Base-by-base conservation (phyloP, 768 basidiomycete species). In the Piloderma croceum region DNA sequence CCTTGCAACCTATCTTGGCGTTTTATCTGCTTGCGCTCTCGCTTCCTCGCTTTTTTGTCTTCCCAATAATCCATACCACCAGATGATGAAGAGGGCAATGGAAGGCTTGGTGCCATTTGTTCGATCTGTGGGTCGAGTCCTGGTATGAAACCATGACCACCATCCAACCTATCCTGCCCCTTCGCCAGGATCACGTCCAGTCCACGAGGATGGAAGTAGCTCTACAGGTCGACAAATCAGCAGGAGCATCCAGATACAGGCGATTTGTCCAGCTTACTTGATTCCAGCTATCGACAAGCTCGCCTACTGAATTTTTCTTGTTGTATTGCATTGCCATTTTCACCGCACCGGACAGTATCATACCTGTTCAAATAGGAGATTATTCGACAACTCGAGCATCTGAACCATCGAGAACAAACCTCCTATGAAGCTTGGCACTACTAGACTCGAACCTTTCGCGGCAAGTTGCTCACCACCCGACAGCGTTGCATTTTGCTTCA, bases 231-330 rank as follows among this genome's bases (percentile, higher is more conserved):
- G 15, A 19, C 24, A 38, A 9, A 27, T 36, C 19, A 7, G 10
- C 19, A 24, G 15, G 22, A 21, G 17, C 20, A 20, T 15, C 24
- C 18, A 21, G 17, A 24, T 15, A n/a, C 36, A 31, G 12, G 36
- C 12, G 23, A n/a, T n/a, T n/a, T n/a, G 10, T 11, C 33, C 17
- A 33, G 55, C 67, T 36, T 17, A 76, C 76, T 29, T 71, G 63
- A 42, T 77, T 77, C 76, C 76, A 77, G 39, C 59, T 55, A 38
- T 71, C 68, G 12, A 77, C 52, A 1, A 71, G 39, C 15, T 72
- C 59, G 7, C 60, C 62, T 10, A 69, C 70, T 2, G 67, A 61
- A 2, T 48, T 50, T 1, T 54, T 49, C 48, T 70, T 75, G 61
- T 54, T 63, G 33, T 27, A 56, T 55, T 47, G 64, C 64, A 58